Evolutionary conservation across 2,329 filamentous ascomycete species (phyloP), one percentile per base, ranked within the genome.

Genomic region (Bimuria novae-zelandiae): DNA sequence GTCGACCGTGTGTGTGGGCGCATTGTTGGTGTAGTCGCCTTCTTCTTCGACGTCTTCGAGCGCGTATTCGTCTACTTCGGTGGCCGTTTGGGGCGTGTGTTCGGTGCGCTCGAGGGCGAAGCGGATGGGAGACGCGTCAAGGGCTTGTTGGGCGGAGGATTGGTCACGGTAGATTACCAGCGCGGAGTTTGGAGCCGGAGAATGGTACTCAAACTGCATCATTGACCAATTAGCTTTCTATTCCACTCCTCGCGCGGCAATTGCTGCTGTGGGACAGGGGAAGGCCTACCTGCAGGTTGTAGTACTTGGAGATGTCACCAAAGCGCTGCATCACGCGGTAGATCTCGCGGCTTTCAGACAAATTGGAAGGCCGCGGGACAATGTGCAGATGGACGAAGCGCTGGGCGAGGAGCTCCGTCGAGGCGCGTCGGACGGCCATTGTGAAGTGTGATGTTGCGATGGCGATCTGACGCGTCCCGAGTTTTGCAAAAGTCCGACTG

Each of bases 311-410:
- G 39, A 82, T 70, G 45, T 80, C 77, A 33, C 80, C 80, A 56
- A 79, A 82, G 47, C 74, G 71, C 55, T 79, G 75, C 49, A 81
- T 64, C 47, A 81, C 65, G 32, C 76, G 74, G 36, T 80, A 65
- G 35, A 82, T 75, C 59, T 80, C 75, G 40, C 79, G 74, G 49
- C 77, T 79, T 51, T 82, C 79, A n/a, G 72, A 73, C 22, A 82
- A 61, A 56, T 76, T 77, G 21, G 76, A 68, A 0, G 78, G 77
- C 1, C 77, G 76, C 3, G 80, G 80, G 16, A 73, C 65, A 49
- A 81, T 77, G 49, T 73, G 72, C 50, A 82, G 52, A 55, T 81
- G 77, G 7, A 82, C 69, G 8, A 76, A 76, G 43, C 77, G 75
- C 42, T 63, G 63, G n/a, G 73, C 62, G 23, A 76, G 61, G 17